Evolutionary conservation across 2,329 filamentous ascomycete genomes (phyloP).

Genomic region (Fragosphaeria purpurea): DNA sequence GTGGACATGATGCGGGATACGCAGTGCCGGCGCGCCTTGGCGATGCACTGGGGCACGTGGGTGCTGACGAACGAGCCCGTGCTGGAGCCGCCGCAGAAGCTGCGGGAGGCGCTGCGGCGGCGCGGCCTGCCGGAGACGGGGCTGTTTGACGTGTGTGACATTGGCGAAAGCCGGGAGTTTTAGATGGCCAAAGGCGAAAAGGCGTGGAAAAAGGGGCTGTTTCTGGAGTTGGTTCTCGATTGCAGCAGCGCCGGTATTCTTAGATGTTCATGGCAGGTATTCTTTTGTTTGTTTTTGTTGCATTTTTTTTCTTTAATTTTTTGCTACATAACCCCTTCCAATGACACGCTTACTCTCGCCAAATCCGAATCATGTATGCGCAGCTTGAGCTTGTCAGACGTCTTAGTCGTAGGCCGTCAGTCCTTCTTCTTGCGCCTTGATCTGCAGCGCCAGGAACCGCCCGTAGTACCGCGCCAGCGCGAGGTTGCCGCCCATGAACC

Average conservation of each 20-base stretch:
- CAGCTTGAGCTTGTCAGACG: too few species aligned
- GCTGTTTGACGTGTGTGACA: conserved; percentile 71
- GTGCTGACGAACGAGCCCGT: conserved; percentile 77
- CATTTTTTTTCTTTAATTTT: not conserved
- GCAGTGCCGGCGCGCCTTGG: conserved; percentile 65
- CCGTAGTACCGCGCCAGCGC: conserved; percentile 53
- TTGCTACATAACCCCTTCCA: too few species aligned
- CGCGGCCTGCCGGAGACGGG: conserved; percentile 60
- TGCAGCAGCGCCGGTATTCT: too few species aligned
- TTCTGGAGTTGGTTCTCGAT: too few species aligned
- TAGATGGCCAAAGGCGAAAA: not conserved
- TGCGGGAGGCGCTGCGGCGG: conserved; percentile 61
- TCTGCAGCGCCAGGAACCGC: conserved; percentile 40
- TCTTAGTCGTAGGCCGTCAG: conserved; percentile 4
- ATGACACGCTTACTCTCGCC: too few species aligned
- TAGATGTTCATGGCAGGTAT: not conserved
- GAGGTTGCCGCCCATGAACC: conserved; percentile 56
- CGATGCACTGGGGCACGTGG: conserved; percentile 92
- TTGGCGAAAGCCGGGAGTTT: conserved; percentile 75
- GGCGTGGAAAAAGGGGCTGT: too few species aligned
- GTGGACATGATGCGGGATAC: conserved; percentile 88
- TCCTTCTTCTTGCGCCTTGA: conserved; percentile 28
- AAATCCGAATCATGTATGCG: too few species aligned
- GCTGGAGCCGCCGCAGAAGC: conserved; percentile 64
- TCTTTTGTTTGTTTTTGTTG: not conserved